phyloP scores from a whole-genome alignment of 2,329 filamentous ascomycete genomes.

The Penicillium carneum region DNA sequence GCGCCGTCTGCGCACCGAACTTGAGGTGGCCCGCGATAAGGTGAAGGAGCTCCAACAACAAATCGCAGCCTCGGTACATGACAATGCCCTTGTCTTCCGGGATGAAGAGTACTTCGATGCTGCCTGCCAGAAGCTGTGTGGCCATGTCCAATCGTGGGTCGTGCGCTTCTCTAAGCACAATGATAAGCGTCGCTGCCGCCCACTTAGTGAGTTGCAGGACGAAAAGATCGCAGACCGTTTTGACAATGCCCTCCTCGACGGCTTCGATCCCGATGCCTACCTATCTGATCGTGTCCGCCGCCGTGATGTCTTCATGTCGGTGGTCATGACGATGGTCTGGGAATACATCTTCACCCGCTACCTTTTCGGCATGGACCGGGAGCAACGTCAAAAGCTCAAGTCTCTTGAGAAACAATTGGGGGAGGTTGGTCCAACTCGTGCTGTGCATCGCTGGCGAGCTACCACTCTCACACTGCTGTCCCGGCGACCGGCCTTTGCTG shows the following conservation, averaged over 20 bases:
- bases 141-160: slow-evolving; percentile 97
- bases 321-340: slow-evolving; percentile 99
- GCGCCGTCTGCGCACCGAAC: slow-evolving; percentile 74
- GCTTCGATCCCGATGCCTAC: slow-evolving; percentile 87
- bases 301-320: slow-evolving; percentile 95
- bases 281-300: slow-evolving; percentile 86
- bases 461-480: slow-evolving; percentile 90
- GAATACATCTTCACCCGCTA: slow-evolving; percentile 98
- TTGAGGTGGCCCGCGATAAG: slow-evolving; percentile 72
- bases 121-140: slow-evolving; percentile 91
- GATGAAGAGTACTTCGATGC: slow-evolving; percentile 96
- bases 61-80: slow-evolving; percentile 65
- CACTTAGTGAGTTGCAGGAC: slow-evolving; percentile 83
- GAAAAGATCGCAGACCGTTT: slow-evolving; percentile 93
- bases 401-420: slow-evolving; percentile 87
- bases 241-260: slow-evolving; percentile 92
- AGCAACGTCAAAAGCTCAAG: slow-evolving; percentile 97
- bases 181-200: slow-evolving; percentile 84
- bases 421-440: slow-evolving; percentile 83
- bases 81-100: slow-evolving; percentile 78
- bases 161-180: slow-evolving; percentile 97
- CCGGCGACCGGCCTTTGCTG: slow-evolving; percentile 77
- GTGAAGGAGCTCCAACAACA: slow-evolving; percentile 67
- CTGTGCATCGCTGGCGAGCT: slow-evolving; percentile 97
- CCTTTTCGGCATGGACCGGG: slow-evolving; percentile 96